Percentiles rank a stretch among this genome's conserved stretches.
Evolutionary conservation across 345 rosid genomes (phyloP).

Genomic region (Eucalyptus virginea): DNA sequence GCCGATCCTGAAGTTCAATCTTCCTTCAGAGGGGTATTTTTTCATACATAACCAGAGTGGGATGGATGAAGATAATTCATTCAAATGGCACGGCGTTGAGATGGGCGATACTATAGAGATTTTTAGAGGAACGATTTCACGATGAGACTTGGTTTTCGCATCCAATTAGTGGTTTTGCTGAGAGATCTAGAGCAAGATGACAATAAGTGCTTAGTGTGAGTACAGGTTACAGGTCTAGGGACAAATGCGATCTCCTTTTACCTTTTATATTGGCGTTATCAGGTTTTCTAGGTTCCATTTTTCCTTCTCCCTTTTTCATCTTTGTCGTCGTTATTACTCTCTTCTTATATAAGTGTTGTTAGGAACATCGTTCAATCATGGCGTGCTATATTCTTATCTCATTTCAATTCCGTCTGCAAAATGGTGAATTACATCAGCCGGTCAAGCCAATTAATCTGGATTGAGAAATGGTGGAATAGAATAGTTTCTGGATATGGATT

Average conservation of each 20-base stretch:
- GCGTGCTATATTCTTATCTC: background rate
- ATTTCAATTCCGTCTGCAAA: background rate
- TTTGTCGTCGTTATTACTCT: background rate
- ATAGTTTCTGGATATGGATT: background rate
- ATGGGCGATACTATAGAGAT: slow-evolving; percentile 20
- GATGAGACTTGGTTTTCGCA: background rate
- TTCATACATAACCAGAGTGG: slow-evolving; percentile 27
- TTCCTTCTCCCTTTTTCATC: background rate
- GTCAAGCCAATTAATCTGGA: background rate
- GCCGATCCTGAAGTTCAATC: background rate
- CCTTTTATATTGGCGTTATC: background rate
- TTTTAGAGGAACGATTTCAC: background rate
- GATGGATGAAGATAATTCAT: slow-evolving; percentile 27
- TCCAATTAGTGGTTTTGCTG: background rate
- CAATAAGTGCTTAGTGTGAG: background rate
- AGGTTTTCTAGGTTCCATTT: background rate
- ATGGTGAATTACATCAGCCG: background rate
- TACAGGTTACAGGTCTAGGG: background rate
- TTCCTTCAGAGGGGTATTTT: slow-evolving; percentile 22
- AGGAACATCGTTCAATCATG: background rate
- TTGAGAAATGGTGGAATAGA: background rate
- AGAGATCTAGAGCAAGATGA: background rate
- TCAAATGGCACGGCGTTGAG: slow-evolving; percentile 12
- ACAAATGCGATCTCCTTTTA: background rate
- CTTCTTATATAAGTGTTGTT: background rate